Evolutionary conservation across 2,329 filamentous ascomycete species (phyloP).

Genomic region (Diplodia mutila): DNA sequence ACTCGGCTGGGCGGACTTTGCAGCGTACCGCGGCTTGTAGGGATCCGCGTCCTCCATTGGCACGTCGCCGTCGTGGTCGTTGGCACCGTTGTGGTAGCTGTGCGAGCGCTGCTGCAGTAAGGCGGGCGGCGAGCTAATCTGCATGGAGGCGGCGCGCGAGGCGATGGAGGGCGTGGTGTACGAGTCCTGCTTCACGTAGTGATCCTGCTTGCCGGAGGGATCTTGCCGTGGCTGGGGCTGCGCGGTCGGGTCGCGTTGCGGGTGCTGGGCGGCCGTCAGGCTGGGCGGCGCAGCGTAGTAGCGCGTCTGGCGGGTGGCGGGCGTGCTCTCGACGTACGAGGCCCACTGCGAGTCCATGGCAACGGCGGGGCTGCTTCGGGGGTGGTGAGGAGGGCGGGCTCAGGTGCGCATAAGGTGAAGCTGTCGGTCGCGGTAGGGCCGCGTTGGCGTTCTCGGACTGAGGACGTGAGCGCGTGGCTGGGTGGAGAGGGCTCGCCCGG

Average conservation of each 20-base stretch:
- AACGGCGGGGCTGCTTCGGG: constrained; percentile 20
- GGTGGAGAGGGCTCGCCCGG: neutral
- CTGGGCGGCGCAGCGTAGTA: constrained; percentile 40
- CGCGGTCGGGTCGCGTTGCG: constrained; percentile 37
- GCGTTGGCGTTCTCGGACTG: too few relatives aligned
- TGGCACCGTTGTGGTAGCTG: constrained; percentile 44
- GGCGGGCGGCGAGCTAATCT: constrained; percentile 41
- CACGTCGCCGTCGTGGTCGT: constrained; percentile 52
- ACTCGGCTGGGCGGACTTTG: constrained; percentile 77
- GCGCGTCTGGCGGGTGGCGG: constrained; percentile 29
- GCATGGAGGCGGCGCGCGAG: constrained; percentile 43
- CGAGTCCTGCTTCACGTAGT: constrained; percentile 38
- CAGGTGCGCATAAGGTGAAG: constrained; percentile 23
- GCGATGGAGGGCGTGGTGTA: constrained; percentile 40
- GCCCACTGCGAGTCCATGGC: constrained; percentile 27
- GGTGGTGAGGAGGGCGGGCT: constrained; percentile 21
- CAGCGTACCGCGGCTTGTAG: constrained; percentile 80
- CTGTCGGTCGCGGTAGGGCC: constrained; percentile 3
- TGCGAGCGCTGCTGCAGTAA: constrained; percentile 35
- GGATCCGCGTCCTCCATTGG: constrained; percentile 87
- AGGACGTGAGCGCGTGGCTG: neutral
- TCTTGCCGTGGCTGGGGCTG: constrained; percentile 33
- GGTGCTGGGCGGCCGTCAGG: constrained; percentile 37
- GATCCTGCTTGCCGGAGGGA: constrained; percentile 5
- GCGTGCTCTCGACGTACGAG: constrained; percentile 30